These are phyloP conservation scores for Lactifluus echinatus DNA, from an alignment of 768 basidiomycete species.

Conservation along the genomic window DNA sequence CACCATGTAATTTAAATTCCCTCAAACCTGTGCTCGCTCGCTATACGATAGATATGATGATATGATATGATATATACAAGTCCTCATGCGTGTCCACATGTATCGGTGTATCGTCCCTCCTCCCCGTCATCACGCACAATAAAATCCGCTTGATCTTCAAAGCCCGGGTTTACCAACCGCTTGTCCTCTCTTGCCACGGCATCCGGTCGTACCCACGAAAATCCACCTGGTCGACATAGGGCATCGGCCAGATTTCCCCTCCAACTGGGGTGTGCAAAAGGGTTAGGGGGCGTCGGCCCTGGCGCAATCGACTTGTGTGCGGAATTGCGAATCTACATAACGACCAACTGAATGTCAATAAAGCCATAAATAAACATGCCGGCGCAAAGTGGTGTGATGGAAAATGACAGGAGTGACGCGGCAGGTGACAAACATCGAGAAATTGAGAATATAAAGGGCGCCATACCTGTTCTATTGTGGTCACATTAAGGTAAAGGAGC, in stretches of 20 bases:
- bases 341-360: slow-evolving; percentile 14
- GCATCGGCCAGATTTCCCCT: slow-evolving; percentile 64
- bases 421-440: slow-evolving; percentile 18
- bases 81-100: neutral
- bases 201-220: slow-evolving; percentile 66
- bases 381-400: slow-evolving; percentile 14
- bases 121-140: slow-evolving; percentile 11
- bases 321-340: slow-evolving; percentile 68
- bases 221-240: slow-evolving; percentile 72
- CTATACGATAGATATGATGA: too few relatives aligned
- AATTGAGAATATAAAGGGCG: slow-evolving; percentile 10
- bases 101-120: slow-evolving; percentile 5
- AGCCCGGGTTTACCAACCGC: slow-evolving; percentile 67
- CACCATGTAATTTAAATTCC: neutral
- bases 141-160: slow-evolving; percentile 23
- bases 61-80: neutral
- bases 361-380: slow-evolving; percentile 11
- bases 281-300: slow-evolving; percentile 66
- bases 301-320: slow-evolving; percentile 64
- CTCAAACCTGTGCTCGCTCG: too few relatives aligned
- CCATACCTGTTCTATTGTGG: slow-evolving; percentile 88
- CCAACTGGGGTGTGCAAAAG: slow-evolving; percentile 78
- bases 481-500: slow-evolving; percentile 79
- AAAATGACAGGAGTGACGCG: slow-evolving; percentile 4
- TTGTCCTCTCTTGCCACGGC: slow-evolving; percentile 61